Percentiles rank a stretch among this genome's conserved stretches.
Evolutionary conservation across 2,329 filamentous ascomycete genomes (phyloP).

Genomic region (Sarocladium strictum): DNA sequence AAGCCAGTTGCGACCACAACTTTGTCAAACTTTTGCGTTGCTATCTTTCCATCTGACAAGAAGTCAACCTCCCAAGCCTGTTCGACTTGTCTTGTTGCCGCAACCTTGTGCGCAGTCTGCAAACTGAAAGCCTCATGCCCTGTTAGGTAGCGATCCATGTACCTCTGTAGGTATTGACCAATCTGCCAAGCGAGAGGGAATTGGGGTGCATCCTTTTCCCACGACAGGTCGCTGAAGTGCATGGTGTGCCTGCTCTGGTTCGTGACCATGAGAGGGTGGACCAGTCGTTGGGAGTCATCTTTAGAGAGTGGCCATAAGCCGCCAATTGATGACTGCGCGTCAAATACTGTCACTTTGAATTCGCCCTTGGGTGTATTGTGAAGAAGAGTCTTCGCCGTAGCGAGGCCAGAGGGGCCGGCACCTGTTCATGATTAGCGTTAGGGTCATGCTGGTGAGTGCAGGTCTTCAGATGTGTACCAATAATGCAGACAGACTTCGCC

Average conservation of each 20-base stretch:
- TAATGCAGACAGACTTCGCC: conserved; percentile 34
- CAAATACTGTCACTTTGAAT: conserved; percentile 69
- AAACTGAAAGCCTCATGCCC: conserved; percentile 34
- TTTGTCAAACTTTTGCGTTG: conserved; percentile 57
- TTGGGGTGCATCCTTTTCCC: conserved; percentile 54
- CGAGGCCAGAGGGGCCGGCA: conserved; percentile 62
- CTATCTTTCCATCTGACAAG: conserved; percentile 29
- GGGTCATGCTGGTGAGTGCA: too few relatives aligned
- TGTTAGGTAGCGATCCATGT: conserved; percentile 52
- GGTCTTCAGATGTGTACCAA: too few relatives aligned
- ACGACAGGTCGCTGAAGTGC: conserved; percentile 65
- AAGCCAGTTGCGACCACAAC: conserved; percentile 71
- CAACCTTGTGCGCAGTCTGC: conserved; percentile 42
- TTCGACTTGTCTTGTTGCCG: conserved; percentile 16
- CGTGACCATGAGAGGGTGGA: conserved; percentile 62
- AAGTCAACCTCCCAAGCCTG: conserved; percentile 36
- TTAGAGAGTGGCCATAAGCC: conserved; percentile 67
- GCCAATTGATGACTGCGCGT: conserved; percentile 59
- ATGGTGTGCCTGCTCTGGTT: conserved; percentile 78
- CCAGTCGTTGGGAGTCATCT: conserved; percentile 41
- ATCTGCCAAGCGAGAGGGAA: conserved; percentile 75
- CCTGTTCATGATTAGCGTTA: conserved; percentile 35
- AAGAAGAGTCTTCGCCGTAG: conserved; percentile 67
- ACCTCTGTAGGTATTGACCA: conserved; percentile 63
- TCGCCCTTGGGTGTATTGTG: conserved; percentile 45